Base-by-base conservation (phyloP, 2,329 filamentous ascomycete species). In the Fusarium falciforme region DNA sequence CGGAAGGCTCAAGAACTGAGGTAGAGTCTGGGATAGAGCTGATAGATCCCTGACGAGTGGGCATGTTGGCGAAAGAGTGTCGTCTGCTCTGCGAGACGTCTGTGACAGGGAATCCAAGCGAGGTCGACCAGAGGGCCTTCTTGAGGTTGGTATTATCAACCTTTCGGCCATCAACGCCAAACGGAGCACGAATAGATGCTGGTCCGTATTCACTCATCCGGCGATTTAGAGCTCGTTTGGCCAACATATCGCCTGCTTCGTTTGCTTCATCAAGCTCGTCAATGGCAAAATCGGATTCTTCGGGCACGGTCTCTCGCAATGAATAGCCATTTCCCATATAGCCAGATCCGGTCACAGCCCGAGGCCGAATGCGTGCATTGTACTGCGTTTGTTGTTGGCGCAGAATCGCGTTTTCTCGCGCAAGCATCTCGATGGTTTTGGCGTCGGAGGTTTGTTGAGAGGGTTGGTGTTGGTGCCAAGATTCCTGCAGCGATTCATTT, bases 11-110 rank as follows among this genome's bases (percentile, higher is more conserved):
- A 25, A 89, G 83, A 11, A 85, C 77, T 5, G 85, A 80, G 42
- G 84, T 82, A 57, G 85, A 81, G 75, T 92, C 90, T 58, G 86
- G 86, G 61, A 90, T 83, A 31, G 90, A 92, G 76, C 89, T 88
- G 72, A 92, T 89, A 4, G 90, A 92, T 3, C 87, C 88, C 74
- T 92, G 90, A 16, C 91, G 87, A 29, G 89, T 91, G 31, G 89
- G 90, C 77, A 92, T 87, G 76, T 91, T 91, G 61, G 91, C 94
- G 79, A 96, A 94, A 2, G 94, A 96, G 81, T 96, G 94, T 31
- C 94, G 90, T 68, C 94, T 89, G 77, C 93, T 94, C 77, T 95
- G 93, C 14, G 92, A 90, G 33, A 90, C 85, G 70, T 93, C 92
- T 5, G 85, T 86, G 27, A 89, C 87, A 52, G 89, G 88, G 79